These are phyloP conservation scores for Cladophialophora bantiana DNA, from an alignment of 2,329 filamentous ascomycete genomes.

Conservation along the genomic window DNA sequence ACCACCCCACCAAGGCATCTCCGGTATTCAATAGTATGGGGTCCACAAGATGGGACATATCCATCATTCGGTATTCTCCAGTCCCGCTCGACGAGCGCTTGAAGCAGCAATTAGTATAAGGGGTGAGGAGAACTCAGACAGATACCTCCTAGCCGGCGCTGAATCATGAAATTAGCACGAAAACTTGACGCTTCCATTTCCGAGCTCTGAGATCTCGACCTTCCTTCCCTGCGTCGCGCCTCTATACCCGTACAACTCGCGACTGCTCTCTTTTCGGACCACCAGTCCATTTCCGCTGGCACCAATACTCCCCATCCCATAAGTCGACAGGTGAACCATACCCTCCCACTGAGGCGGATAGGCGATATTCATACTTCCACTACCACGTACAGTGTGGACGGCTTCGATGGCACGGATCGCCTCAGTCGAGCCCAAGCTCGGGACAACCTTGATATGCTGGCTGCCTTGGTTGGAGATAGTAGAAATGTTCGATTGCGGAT, in stretches of 20 bases:
- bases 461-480: conserved; percentile 25
- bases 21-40: not conserved
- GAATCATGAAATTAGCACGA: conserved; percentile 22
- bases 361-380: conserved; percentile 41
- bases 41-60: not conserved
- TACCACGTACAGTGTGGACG: conserved; percentile 36
- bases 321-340: conserved; percentile 37
- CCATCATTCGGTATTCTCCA: not conserved
- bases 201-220: conserved; percentile 31
- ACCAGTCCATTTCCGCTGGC: conserved; percentile 41
- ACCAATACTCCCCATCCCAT: conserved; percentile 33
- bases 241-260: conserved; percentile 36
- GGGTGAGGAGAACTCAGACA: not conserved
- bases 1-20: not conserved
- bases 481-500: conserved; percentile 26
- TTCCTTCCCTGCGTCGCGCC: conserved; percentile 28
- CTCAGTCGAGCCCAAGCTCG: conserved; percentile 23
- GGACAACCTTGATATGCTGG: conserved; percentile 30
- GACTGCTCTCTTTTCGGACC: conserved; percentile 27
- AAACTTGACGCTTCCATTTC: conserved; percentile 35
- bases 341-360: conserved; percentile 47
- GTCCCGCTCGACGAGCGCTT: not conserved
- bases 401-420: conserved; percentile 33
- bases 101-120: not conserved
- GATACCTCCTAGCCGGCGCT: not conserved